Evolutionary conservation across 192 early-diverging fungal genomes (phyloP).

Genomic region (Phycomyces nitens): DNA sequence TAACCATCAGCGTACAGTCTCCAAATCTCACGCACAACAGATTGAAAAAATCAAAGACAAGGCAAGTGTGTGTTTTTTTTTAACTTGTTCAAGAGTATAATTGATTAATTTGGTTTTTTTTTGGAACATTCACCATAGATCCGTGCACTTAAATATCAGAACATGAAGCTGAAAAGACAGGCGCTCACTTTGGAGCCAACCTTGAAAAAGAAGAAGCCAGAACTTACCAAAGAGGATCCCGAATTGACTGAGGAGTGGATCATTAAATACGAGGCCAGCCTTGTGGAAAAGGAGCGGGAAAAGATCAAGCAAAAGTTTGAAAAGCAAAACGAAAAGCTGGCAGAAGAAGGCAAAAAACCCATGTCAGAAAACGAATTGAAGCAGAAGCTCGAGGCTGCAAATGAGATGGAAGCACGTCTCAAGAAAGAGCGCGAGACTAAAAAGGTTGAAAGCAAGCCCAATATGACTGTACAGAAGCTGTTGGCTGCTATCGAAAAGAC

Average conservation of each 20-base stretch:
- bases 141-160: slow-evolving; percentile 83
- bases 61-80: slow-evolving; percentile 29
- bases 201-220: slow-evolving; percentile 72
- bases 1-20: slow-evolving; percentile 93
- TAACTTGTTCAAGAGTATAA: background rate
- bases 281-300: slow-evolving; percentile 74
- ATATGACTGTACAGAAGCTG: slow-evolving; percentile 65
- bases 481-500: slow-evolving; percentile 68
- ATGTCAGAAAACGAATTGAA: slow-evolving; percentile 49
- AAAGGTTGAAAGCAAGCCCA: slow-evolving; percentile 43
- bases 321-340: slow-evolving; percentile 83
- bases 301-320: slow-evolving; percentile 58
- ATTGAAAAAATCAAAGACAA: slow-evolving; percentile 84
- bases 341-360: slow-evolving; percentile 54
- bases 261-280: slow-evolving; percentile 47
- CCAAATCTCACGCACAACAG: slow-evolving; percentile 71
- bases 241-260: slow-evolving; percentile 83
- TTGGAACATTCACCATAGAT: slow-evolving; percentile 42
- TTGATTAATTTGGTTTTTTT: background rate
- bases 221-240: slow-evolving; percentile 62
- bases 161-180: slow-evolving; percentile 62
- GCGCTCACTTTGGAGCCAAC: slow-evolving; percentile 72
- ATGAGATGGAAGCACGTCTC: slow-evolving; percentile 45
- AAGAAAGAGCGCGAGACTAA: slow-evolving; percentile 45
- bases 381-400: slow-evolving; percentile 48